Percentiles rank a stretch among this genome's conserved stretches.
Conservation (phyloP, 129 eudicot species). For the Ambrosia trifida region DNA sequence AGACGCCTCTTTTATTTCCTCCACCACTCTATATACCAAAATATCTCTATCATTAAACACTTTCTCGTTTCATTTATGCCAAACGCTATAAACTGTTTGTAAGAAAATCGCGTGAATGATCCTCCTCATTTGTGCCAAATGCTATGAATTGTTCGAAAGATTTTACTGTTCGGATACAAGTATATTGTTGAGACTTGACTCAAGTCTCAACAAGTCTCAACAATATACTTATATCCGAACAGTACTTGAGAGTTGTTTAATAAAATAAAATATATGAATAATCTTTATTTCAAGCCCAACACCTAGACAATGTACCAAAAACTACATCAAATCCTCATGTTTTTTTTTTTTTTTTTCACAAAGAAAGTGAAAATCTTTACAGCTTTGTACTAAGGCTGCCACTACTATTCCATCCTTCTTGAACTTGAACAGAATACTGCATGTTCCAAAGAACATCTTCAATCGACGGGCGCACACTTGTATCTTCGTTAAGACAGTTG, state of each 20-base stretch:
- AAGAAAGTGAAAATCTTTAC: constrained; percentile 30
- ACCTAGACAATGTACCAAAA: constrained; percentile 39
- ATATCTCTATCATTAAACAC: too few species aligned
- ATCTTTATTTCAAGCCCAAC: constrained; percentile 26
- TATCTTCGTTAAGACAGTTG: constrained; percentile 64
- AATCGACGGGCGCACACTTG: constrained; percentile 70
- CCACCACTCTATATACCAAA: too few species aligned
- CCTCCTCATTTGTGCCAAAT: too few species aligned
- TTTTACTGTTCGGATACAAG: too few species aligned
- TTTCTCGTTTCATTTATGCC: too few species aligned
- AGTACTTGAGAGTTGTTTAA: background rate
- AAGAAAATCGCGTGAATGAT: too few species aligned
- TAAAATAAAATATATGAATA: background rate
- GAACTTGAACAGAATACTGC: constrained; percentile 95
- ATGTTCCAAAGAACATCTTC: constrained; percentile 97
- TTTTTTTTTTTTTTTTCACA: constrained; percentile 19
- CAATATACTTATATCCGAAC: too few species aligned
- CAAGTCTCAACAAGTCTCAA: too few species aligned
- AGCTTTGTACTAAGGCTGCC: constrained; percentile 69
- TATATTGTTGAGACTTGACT: background rate
- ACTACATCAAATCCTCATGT: constrained; percentile 18
- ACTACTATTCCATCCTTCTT: constrained; percentile 93
- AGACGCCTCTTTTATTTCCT: too few species aligned
- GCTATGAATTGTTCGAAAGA: too few species aligned
- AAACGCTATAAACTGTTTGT: too few species aligned